phyloP scores from a whole-genome alignment of 371 early-diverging fungal species.

The Mucor mucedo region DNA sequence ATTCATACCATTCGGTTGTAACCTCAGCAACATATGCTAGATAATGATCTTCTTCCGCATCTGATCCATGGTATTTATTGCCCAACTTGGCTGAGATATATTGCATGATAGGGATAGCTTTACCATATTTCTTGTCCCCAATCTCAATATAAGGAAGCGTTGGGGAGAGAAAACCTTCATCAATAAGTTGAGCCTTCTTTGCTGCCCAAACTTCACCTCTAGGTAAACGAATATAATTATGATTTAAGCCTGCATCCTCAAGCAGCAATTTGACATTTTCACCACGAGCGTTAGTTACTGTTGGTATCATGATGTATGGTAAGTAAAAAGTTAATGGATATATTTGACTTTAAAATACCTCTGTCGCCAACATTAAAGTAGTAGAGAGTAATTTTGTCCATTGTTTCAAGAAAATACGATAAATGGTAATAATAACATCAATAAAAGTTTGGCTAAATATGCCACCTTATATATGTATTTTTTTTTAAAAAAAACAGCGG shows the following conservation, averaged over 20 bases:
- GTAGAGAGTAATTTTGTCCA: constrained; percentile 18
- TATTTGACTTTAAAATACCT: not conserved
- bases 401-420: not conserved
- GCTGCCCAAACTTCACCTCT: not conserved
- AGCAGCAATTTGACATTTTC: constrained; percentile 28
- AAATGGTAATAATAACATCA: no score
- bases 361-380: constrained; percentile 12
- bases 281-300: constrained; percentile 24
- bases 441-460: no score
- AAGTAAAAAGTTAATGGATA: no score
- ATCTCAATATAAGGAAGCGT: constrained; percentile 32
- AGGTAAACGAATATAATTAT: constrained; percentile 26
- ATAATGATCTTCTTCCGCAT: constrained; percentile 22
- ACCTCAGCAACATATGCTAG: constrained; percentile 27
- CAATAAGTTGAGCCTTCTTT: constrained; percentile 15
- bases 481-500: no score
- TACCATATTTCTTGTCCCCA: constrained; percentile 18
- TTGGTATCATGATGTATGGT: not conserved
- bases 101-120: constrained; percentile 32
- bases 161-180: constrained; percentile 12
- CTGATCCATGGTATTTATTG: constrained; percentile 30
- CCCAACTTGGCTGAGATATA: constrained; percentile 29
- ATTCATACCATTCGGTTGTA: constrained; percentile 11
- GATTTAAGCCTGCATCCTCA: constrained; percentile 26
- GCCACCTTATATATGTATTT: no score